A percentile compares a stretch with the other conserved stretches of the same genome.
Evolutionary conservation across 129 eudicot species (phyloP).

Genomic region (Erigeron canadensis): DNA sequence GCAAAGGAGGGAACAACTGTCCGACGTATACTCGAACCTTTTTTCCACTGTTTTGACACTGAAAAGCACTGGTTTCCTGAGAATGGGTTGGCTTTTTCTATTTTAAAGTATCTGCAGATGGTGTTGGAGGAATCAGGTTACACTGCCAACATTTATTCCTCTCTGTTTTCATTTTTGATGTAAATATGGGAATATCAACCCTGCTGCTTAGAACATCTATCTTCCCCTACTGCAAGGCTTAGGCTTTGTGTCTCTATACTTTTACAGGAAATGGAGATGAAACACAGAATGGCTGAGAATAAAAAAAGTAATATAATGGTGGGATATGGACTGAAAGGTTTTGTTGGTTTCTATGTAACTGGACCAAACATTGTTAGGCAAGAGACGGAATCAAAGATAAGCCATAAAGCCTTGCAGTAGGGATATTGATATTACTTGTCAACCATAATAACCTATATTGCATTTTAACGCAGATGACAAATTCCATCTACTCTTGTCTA

Average conservation of each 20-base stretch:
- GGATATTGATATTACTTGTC: neutral
- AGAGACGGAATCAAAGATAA: neutral
- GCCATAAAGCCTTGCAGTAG: conserved; percentile 1
- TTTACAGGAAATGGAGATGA: conserved; percentile 1
- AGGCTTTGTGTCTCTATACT: neutral
- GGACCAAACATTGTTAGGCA: neutral
- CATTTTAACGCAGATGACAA: conserved; percentile 45
- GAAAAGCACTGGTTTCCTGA: conserved; percentile 71
- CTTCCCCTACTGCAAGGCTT: neutral
- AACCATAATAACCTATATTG: neutral
- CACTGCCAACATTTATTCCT: neutral
- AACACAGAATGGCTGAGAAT: neutral
- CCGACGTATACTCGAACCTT: conserved; percentile 76
- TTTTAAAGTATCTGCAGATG: conserved; percentile 56
- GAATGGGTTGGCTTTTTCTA: conserved; percentile 60
- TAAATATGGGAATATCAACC: neutral
- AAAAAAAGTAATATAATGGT: neutral
- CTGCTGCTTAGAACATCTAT: neutral
- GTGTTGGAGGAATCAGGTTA: conserved; percentile 81
- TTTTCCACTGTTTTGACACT: conserved; percentile 64
- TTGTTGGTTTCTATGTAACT: neutral
- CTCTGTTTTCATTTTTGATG: neutral
- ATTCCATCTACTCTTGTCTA: conserved; percentile 61
- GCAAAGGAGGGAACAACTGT: conserved; percentile 82
- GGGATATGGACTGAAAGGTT: neutral